A percentile compares a stretch with the other conserved stretches of the same genome.
Evolutionary conservation across 2,329 filamentous ascomycete species (phyloP).

Genomic region (Onygena corvina): DNA sequence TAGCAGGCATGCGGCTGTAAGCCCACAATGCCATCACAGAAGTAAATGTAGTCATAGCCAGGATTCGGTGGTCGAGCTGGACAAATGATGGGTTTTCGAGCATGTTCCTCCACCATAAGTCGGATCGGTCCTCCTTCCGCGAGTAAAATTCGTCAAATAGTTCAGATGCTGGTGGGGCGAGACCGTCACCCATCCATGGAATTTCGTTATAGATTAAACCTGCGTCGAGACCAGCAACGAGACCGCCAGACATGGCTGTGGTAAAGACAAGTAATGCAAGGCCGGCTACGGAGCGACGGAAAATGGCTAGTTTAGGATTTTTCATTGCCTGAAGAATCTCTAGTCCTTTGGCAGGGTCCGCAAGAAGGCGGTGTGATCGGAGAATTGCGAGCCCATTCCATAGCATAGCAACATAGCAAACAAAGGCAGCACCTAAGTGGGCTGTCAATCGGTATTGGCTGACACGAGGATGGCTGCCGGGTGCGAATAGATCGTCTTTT

Average conservation of each 20-base stretch:
- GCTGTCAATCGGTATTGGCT: conserved; percentile 86
- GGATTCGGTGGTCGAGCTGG: conserved; percentile 86
- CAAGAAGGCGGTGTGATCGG: conserved; percentile 60
- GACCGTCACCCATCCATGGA: conserved; percentile 78
- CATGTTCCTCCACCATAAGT: conserved; percentile 94
- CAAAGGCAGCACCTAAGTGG: conserved; percentile 79
- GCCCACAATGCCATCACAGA: conserved; percentile 65
- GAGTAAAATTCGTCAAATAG: conserved; percentile 79
- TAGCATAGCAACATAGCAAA: conserved; percentile 91
- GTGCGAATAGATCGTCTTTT: conserved; percentile 88
- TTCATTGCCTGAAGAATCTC: conserved; percentile 51
- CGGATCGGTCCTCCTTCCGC: conserved; percentile 61
- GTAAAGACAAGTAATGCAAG: conserved; percentile 67
- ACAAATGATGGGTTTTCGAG: conserved; percentile 93
- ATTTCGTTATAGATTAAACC: conserved; percentile 99
- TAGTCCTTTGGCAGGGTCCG: conserved; percentile 51
- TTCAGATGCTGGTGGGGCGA: conserved; percentile 69
- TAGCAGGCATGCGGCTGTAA: conserved; percentile 58
- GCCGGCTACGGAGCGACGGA: conserved; percentile 60
- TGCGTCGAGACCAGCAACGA: conserved; percentile 90
- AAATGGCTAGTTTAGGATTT: conserved; percentile 55
- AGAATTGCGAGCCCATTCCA: conserved; percentile 76
- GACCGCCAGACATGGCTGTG: conserved; percentile 83
- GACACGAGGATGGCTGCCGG: conserved; percentile 80
- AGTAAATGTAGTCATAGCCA: conserved; percentile 80